A percentile compares a stretch with the other conserved stretches of the same genome.
Evolutionary conservation across 75 land plant genomes (phyloP).

Genomic region (Selaginella tamariscina): DNA sequence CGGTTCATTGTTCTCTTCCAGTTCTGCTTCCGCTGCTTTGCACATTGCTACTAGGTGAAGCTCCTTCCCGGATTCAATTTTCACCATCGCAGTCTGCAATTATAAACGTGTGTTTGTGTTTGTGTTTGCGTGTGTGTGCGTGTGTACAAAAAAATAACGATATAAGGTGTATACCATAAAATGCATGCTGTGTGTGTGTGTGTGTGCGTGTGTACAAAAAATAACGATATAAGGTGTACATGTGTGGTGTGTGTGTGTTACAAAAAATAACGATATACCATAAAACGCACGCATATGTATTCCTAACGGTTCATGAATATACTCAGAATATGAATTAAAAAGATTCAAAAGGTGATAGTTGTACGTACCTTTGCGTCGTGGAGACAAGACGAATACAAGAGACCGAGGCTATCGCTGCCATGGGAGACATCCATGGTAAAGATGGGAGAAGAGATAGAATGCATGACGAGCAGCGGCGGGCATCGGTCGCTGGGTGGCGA

Average conservation of each 20-base stretch:
- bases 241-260: no score
- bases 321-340: neutral
- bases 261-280: no score
- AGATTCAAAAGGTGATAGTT: neutral
- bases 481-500: slow-evolving; percentile 86
- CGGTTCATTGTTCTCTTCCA: slow-evolving; percentile 19
- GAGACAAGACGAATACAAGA: slow-evolving; percentile 57
- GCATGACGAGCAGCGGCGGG: slow-evolving; percentile 78
- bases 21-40: slow-evolving; percentile 21
- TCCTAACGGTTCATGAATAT: no score
- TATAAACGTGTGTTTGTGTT: no score
- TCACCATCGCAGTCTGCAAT: slow-evolving; percentile 73
- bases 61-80: slow-evolving; percentile 46
- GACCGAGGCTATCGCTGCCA: slow-evolving; percentile 26
- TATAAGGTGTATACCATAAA: no score
- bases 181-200: no score
- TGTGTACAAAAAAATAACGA: no score
- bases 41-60: slow-evolving; percentile 88
- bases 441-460: slow-evolving; percentile 43
- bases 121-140: no score
- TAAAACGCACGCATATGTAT: no score
- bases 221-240: no score
- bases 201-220: no score
- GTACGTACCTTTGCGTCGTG: slow-evolving; percentile 55
- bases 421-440: slow-evolving; percentile 60